Percentiles rank a stretch among this genome's conserved stretches.
Conservation (phyloP, 495 filamentous ascomycete species). For the Penicillium bialowiezense region DNA sequence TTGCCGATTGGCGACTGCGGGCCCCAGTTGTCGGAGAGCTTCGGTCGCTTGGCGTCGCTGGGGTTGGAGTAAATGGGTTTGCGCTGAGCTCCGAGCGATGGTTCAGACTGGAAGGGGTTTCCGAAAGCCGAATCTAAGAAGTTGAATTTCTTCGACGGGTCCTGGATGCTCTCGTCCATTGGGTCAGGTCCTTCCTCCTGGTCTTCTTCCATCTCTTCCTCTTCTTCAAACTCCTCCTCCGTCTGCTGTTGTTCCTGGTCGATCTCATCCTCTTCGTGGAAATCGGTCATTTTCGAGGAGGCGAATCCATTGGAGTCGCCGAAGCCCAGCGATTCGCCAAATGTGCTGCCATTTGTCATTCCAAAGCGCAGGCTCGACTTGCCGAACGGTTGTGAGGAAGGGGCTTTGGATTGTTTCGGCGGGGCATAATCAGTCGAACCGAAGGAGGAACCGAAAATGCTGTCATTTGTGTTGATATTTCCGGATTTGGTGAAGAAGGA, state of each 20-base stretch:
- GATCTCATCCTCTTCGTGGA: constrained; percentile 32
- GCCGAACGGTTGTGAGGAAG: constrained; percentile 20
- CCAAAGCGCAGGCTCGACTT: constrained; percentile 34
- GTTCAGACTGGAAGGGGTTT: constrained; percentile 13
- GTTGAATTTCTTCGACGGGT: constrained; percentile 20
- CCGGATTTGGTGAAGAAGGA: constrained; percentile 41
- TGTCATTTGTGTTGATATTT: constrained; percentile 41
- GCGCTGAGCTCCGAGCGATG: constrained; percentile 18
- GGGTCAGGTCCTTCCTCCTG: constrained; percentile 30
- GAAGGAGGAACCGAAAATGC: constrained; percentile 42
- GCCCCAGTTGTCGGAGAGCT: constrained; percentile 42
- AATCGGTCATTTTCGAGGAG: constrained; percentile 34
- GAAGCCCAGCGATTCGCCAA: constrained; percentile 34
- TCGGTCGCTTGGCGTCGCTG: constrained; percentile 42
- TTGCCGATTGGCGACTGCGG: constrained; percentile 37
- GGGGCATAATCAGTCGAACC: constrained; percentile 35
- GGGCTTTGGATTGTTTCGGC: constrained; percentile 29
- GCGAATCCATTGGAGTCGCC: constrained; percentile 27
- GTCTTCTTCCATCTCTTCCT: constrained; percentile 37
- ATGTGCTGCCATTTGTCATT: constrained; percentile 42
- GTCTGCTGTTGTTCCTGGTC: constrained; percentile 27
- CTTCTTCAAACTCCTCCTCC: constrained; percentile 20
- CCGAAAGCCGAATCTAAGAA: constrained; percentile 35
- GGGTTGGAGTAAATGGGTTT: constrained; percentile 45
- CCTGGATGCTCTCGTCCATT: constrained; percentile 20